phyloP scores from a whole-genome alignment of 805 yeast genomes.

The Brettanomyces anomalus region DNA sequence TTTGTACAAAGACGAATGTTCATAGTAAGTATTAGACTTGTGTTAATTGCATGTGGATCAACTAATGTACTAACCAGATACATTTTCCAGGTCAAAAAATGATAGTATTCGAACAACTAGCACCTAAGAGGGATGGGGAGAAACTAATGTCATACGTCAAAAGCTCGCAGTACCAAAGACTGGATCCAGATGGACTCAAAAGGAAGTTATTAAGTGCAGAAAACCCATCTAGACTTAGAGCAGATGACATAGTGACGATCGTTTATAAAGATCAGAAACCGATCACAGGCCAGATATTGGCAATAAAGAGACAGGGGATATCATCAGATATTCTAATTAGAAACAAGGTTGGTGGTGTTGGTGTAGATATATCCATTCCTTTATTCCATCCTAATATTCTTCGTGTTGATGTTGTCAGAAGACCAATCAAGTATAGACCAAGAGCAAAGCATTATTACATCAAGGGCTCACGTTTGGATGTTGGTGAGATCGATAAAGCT shows the following conservation, averaged over 20 bases:
- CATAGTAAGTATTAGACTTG: not conserved
- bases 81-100: slow-evolving; percentile 8
- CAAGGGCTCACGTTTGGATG: slow-evolving; percentile 70
- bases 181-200: slow-evolving; percentile 70
- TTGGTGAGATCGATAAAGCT: slow-evolving; percentile 52
- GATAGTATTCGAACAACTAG: slow-evolving; percentile 41
- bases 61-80: not conserved
- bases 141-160: slow-evolving; percentile 36
- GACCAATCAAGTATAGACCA: slow-evolving; percentile 61
- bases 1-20: not conserved
- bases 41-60: not conserved
- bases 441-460: slow-evolving; percentile 88
- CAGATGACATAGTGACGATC: slow-evolving; percentile 79
- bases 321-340: slow-evolving; percentile 75
- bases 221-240: slow-evolving; percentile 44
- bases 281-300: slow-evolving; percentile 72
- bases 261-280: slow-evolving; percentile 57
- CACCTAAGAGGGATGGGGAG: slow-evolving; percentile 38
- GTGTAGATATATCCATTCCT: slow-evolving; percentile 77
- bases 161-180: slow-evolving; percentile 41
- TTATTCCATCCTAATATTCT: slow-evolving; percentile 72
- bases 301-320: slow-evolving; percentile 60
- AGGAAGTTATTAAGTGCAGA: slow-evolving; percentile 40
- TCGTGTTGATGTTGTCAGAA: slow-evolving; percentile 68
- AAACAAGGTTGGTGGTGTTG: slow-evolving; percentile 73